Base-by-base conservation (phyloP, 140 eudicot genomes). In the Cichorium intybus region DNA sequence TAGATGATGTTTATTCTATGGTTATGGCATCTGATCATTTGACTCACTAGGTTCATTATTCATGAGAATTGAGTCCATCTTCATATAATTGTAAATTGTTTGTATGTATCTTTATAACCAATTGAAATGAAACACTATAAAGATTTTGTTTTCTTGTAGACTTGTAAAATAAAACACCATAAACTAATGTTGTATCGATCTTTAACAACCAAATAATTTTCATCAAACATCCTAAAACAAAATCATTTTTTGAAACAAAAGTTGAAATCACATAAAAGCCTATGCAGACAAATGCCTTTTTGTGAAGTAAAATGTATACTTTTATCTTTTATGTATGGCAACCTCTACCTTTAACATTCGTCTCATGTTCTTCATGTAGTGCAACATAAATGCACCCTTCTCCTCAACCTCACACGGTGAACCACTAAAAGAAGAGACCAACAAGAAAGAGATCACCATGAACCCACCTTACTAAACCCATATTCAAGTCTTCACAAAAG, bases 251-350 rank as follows among this genome's bases (percentile, higher is more conserved):
- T 15, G 8, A 64, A 41, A 9, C 62, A 57, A 26, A n/a, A 65
- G 21, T 24, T 66, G 10, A 52, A 15, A 39, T 75, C 50, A 68
- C 65, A 67, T 66, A 75, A 53, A 59, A 37, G 7, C 39, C 33
- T n/a, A 58, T 59, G 59, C 69, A 49, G 56, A 47, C 69, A 74
- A 66, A 47, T 59, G 31, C 50, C 45, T 39, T 58, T 58, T 51
- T 26, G 65, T 22, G 39, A 74, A 47, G 37, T 66, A 66, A 56
- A 24, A 39, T 60, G 29, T 37, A 37, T 69, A 27, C 27, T 10
- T 45, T 63, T 4, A 29, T 14, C 41, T 33, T 64, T 26, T 23
- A 15, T 53, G 26, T 53, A 53, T 53, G 55, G 22, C 54, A 73
- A 24, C n/a, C 72, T 43, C 56, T 29, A 54, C 22, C 72, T 54